Conservation (phyloP, 1,284 basidiomycete species). For the Boletellus deceptivus region DNA sequence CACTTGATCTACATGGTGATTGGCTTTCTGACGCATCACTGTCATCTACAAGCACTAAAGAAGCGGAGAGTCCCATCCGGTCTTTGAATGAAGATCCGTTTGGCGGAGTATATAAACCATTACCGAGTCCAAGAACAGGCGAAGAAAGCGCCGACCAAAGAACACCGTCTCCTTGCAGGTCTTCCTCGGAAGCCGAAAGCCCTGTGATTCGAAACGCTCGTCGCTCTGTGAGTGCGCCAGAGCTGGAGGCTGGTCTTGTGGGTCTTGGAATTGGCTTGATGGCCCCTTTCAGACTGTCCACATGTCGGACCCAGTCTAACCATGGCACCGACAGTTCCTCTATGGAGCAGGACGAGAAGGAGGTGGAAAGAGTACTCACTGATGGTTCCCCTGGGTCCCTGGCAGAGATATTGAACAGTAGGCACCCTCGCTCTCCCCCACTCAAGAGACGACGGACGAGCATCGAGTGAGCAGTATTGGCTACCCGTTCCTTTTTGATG, state of each 20-base stretch:
- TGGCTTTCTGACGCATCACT: constrained; percentile 47
- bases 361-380: constrained; percentile 31
- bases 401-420: constrained; percentile 23
- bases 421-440: constrained; percentile 38
- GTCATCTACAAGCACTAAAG: constrained; percentile 24
- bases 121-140: constrained; percentile 15
- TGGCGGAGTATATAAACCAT: constrained; percentile 30
- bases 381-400: constrained; percentile 25
- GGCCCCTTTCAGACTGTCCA: constrained; percentile 47
- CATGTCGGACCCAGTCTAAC: constrained; percentile 27
- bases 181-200: constrained; percentile 49
- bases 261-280: constrained; percentile 54
- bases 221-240: constrained; percentile 27
- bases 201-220: constrained; percentile 54
- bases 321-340: constrained; percentile 9
- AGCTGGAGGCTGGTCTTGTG: constrained; percentile 32
- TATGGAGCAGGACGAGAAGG: constrained; percentile 34
- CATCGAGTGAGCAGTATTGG: constrained; percentile 17
- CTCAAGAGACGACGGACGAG: constrained; percentile 44
- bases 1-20: constrained; percentile 39
- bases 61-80: constrained; percentile 19
- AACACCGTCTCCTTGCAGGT: constrained; percentile 32
- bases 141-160: constrained; percentile 13
- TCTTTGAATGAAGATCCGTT: constrained; percentile 36
- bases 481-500: constrained; percentile 11